Base-by-base conservation (phyloP, 2,329 filamentous ascomycete genomes). In the Fusarium drepaniforme region DNA sequence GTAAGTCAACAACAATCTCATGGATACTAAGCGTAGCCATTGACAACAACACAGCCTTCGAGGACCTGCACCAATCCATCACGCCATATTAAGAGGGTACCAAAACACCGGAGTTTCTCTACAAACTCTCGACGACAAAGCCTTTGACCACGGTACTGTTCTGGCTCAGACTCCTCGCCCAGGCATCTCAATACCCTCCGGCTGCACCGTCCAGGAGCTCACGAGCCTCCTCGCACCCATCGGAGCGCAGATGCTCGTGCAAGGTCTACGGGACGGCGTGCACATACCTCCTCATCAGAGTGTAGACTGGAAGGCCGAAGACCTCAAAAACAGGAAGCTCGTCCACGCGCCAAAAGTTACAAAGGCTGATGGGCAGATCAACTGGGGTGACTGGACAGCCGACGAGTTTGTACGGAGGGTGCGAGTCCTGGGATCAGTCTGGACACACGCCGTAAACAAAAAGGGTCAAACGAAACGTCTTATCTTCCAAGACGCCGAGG, bases 61-160 rank as follows among this genome's bases (percentile, higher is more conserved):
- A 68, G 97, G 97, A 3, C 90, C 97, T 13, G 94, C 97, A 3
- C 97, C 97, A 0, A 87, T 99, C 16, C 93, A 97, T 73, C 93
- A 96, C 82, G 91, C 94, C n/a, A 87, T 98, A 40, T 86, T 98
- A 16, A 84, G 88, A 33, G 85, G 88, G 15, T 86, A 90, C 65
- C 79, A 79, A 1, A 84, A 85, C 69, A 94, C 93, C 0, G 97
- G 97, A 28, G 89, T 98, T 25, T 93, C 94, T 0, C 86, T 99
- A 30, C 97, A 99, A 82, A 98, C 96, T 0, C 88, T 99, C 42
- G 91, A 98, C 81, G 88, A 91, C 3, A 84, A 85, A 18, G 84
- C 88, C 57, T 98, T 98, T 81, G 97, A 99, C 82, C 90, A 91
- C 70, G 97, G 97, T 33, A 82, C 86, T 3, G 88, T 98, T 12